Conservation (phyloP, 2,329 filamentous ascomycete species). For the Ophiosphaerella herpotricha region DNA sequence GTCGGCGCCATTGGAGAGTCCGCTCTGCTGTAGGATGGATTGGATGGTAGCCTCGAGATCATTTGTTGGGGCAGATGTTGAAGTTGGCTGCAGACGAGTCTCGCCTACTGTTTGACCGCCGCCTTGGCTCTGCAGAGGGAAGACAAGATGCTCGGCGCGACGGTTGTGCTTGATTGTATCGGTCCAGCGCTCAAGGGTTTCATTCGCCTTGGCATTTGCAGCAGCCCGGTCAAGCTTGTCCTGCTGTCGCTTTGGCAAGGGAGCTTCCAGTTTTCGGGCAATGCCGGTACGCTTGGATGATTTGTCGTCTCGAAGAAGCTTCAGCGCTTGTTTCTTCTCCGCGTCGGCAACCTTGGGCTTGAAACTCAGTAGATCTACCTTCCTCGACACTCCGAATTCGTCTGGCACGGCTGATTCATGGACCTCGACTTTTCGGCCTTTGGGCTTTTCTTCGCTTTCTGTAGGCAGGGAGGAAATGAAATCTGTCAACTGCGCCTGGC, state of each 20-base stretch:
- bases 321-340: slow-evolving; percentile 76
- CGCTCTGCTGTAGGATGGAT: slow-evolving; percentile 87
- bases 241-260: slow-evolving; percentile 83
- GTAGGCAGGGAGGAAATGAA: slow-evolving; percentile 69
- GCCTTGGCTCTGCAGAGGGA: slow-evolving; percentile 78
- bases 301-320: slow-evolving; percentile 71
- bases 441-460: slow-evolving; percentile 43
- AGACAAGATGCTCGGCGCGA: slow-evolving; percentile 84
- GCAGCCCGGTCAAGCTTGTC: slow-evolving; percentile 79
- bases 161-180: slow-evolving; percentile 96
- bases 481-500: slow-evolving; percentile 67
- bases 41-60: slow-evolving; percentile 87
- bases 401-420: slow-evolving; percentile 66
- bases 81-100: slow-evolving; percentile 65
- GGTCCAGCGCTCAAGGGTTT: slow-evolving; percentile 87
- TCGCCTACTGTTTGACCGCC: slow-evolving; percentile 64
- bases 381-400: slow-evolving; percentile 64
- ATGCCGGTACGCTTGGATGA: slow-evolving; percentile 60
- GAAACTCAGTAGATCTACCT: slow-evolving; percentile 77
- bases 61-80: slow-evolving; percentile 67
- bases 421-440: slow-evolving; percentile 48
- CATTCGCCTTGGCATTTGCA: slow-evolving; percentile 88
- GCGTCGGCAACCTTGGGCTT: slow-evolving; percentile 74
- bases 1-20: slow-evolving; percentile 67
- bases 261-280: slow-evolving; percentile 76